Percentiles rank a stretch among this genome's conserved stretches.
Evolutionary conservation across 805 yeast genomes (phyloP).

Genomic region (Cyberlindnera mississippiensis): DNA sequence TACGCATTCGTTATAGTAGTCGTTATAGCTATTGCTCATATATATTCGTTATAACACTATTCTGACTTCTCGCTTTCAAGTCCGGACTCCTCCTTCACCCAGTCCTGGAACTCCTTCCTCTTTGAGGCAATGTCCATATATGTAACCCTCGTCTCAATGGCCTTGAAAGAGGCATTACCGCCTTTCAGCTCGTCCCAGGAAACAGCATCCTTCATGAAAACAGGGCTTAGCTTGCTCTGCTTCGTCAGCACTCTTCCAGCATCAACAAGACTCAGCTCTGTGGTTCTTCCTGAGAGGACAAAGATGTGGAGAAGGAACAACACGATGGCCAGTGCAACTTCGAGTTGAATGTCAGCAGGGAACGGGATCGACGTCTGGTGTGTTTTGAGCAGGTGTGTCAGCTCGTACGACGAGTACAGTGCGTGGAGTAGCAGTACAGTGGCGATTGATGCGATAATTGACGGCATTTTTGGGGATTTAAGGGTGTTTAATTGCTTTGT

Average conservation of each 20-base stretch:
- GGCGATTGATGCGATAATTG: constrained; percentile 9
- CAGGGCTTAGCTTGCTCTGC: constrained; percentile 39
- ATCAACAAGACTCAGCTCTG: constrained; percentile 24
- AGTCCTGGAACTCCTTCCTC: constrained; percentile 38
- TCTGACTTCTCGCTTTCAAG: not conserved
- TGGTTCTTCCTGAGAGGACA: constrained; percentile 17
- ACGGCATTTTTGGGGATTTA: constrained; percentile 2
- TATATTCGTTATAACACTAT: not conserved
- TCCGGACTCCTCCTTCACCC: constrained; percentile 9
- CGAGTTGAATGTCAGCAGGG: constrained; percentile 48
- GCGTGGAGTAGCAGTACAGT: constrained; percentile 38
- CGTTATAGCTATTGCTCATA: too few species aligned
- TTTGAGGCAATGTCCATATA: constrained; percentile 46
- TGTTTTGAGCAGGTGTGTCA: constrained; percentile 35
- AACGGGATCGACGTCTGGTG: constrained; percentile 21
- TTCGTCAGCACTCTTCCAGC: constrained; percentile 30
- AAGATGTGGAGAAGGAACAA: constrained; percentile 31
- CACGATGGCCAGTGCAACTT: constrained; percentile 45
- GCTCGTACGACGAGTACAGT: constrained; percentile 52
- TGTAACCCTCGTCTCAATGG: constrained; percentile 45
- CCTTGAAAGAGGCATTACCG: constrained; percentile 38
- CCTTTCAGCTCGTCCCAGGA: constrained; percentile 46
- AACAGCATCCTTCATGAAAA: constrained; percentile 46
- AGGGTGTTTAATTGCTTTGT: not conserved
- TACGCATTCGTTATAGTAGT: too few species aligned